Evolutionary conservation across 352 stramenopile species (phyloP).

Genomic region (Phytophthora sansomeana): DNA sequence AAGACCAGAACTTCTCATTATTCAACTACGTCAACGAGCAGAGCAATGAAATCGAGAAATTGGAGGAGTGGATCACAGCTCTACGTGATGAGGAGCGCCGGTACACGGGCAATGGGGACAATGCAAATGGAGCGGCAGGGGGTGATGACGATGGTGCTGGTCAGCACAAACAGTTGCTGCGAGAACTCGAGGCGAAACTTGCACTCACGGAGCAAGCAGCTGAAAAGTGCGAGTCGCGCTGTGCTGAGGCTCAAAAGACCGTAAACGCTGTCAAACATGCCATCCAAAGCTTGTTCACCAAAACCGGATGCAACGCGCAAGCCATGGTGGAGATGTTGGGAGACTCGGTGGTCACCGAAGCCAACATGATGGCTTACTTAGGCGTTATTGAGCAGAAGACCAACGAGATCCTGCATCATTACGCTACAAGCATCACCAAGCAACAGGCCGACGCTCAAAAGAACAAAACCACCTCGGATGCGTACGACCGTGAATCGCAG

Average conservation of each 20-base stretch:
- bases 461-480: slow-evolving; percentile 42
- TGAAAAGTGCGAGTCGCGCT: slow-evolving; percentile 93
- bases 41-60: slow-evolving; percentile 94
- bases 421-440: slow-evolving; percentile 58
- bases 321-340: slow-evolving; percentile 88
- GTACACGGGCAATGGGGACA: slow-evolving; percentile 85
- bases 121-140: slow-evolving; percentile 15
- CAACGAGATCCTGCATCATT: slow-evolving; percentile 93
- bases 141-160: slow-evolving; percentile 81
- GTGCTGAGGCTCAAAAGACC: slow-evolving; percentile 87
- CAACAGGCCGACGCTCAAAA: slow-evolving; percentile 49
- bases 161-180: slow-evolving; percentile 91
- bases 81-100: slow-evolving; percentile 87
- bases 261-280: slow-evolving; percentile 91
- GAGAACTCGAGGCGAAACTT: slow-evolving; percentile 89
- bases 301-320: slow-evolving; percentile 85
- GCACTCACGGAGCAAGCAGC: slow-evolving; percentile 79
- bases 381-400: slow-evolving; percentile 95
- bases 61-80: slow-evolving; percentile 84
- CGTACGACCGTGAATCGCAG: slow-evolving; percentile 52
- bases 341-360: slow-evolving; percentile 91
- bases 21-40: slow-evolving; percentile 97
- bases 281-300: slow-evolving; percentile 80
- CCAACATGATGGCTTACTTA: slow-evolving; percentile 96
- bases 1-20: slow-evolving; percentile 97